These are phyloP conservation scores for Talaromyces rugulosus DNA, from an alignment of 2,329 filamentous ascomycete genomes.

Conservation along the genomic window DNA sequence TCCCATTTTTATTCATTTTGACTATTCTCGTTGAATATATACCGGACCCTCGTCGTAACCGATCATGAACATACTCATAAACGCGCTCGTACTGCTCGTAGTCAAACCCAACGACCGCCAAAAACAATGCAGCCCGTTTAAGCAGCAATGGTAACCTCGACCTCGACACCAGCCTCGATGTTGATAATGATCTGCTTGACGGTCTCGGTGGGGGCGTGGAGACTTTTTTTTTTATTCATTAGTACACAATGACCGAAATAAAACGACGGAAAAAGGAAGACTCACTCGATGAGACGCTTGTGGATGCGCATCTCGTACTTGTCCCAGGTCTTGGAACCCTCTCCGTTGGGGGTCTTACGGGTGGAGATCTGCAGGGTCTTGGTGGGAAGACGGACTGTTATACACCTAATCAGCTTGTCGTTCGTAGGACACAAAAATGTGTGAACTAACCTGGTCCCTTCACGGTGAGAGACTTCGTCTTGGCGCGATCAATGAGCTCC, in stretches of 20 bases:
- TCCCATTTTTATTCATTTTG: conserved; percentile 11
- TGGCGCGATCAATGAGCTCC: conserved; percentile 97
- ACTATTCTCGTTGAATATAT: conserved; percentile 6
- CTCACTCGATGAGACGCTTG: conserved; percentile 93
- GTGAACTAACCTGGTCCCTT: conserved; percentile 66
- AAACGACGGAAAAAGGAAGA: conserved; percentile 19
- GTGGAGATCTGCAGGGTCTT: conserved; percentile 96
- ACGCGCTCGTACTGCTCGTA: background rate
- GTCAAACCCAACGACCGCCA: conserved; percentile 4
- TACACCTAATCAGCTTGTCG: background rate
- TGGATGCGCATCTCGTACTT: conserved; percentile 98
- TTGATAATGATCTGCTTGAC: conserved; percentile 54
- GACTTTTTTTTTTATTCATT: conserved; percentile 41
- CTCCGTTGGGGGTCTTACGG: conserved; percentile 98
- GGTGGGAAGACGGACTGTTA: conserved; percentile 83
- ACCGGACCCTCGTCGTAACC: background rate
- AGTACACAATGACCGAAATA: background rate
- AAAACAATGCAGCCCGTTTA: conserved; percentile 27
- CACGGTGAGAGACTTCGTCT: conserved; percentile 96
- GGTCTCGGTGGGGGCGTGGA: conserved; percentile 91
- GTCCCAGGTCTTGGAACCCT: conserved; percentile 99
- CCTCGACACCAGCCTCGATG: conserved; percentile 52
- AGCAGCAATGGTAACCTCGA: conserved; percentile 51
- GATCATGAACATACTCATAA: conserved; percentile 3
- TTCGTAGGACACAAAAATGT: background rate